Evolutionary conservation across 2,329 filamentous ascomycete species (phyloP).

Genomic region (Anthostomella pinea): DNA sequence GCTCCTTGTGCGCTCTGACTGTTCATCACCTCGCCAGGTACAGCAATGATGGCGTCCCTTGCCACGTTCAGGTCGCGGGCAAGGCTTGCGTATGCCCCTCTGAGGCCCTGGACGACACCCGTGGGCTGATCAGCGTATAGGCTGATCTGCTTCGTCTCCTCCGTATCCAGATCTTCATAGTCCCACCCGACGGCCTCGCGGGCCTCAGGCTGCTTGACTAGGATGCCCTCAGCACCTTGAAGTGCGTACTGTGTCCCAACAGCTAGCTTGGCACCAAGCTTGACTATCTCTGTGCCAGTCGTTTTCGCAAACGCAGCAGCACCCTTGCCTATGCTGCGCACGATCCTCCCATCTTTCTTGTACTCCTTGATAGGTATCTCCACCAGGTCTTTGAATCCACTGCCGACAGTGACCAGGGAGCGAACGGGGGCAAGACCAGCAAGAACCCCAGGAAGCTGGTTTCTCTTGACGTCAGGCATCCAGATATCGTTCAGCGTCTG

Average conservation of each 20-base stretch:
- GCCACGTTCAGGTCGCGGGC: constrained; percentile 84
- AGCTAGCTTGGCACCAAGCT: constrained; percentile 88
- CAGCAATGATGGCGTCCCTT: constrained; percentile 87
- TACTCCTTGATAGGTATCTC: constrained; percentile 91
- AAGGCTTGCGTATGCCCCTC: constrained; percentile 77
- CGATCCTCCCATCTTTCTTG: constrained; percentile 85
- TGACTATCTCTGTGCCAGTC: constrained; percentile 90
- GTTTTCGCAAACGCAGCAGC: constrained; percentile 87
- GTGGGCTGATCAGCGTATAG: constrained; percentile 93
- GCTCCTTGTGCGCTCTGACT: constrained; percentile 77
- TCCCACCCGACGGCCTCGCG: constrained; percentile 46
- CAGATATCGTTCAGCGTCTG: constrained; percentile 92
- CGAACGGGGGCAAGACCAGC: constrained; percentile 88
- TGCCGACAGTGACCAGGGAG: constrained; percentile 85
- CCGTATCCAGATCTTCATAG: constrained; percentile 61
- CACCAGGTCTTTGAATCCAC: constrained; percentile 80
- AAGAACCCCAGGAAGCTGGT: constrained; percentile 85
- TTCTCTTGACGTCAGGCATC: constrained; percentile 88
- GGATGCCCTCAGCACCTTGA: constrained; percentile 80
- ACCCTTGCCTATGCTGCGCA: constrained; percentile 89
- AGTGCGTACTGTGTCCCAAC: constrained; percentile 93
- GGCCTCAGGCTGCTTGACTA: constrained; percentile 47
- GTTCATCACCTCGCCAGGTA: constrained; percentile 88
- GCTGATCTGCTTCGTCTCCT: constrained; percentile 76
- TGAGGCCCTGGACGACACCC: constrained; percentile 80